These are phyloP conservation scores for Aspergillus ochraceus DNA, from an alignment of 2,329 filamentous ascomycete genomes.

Conservation along the genomic window DNA sequence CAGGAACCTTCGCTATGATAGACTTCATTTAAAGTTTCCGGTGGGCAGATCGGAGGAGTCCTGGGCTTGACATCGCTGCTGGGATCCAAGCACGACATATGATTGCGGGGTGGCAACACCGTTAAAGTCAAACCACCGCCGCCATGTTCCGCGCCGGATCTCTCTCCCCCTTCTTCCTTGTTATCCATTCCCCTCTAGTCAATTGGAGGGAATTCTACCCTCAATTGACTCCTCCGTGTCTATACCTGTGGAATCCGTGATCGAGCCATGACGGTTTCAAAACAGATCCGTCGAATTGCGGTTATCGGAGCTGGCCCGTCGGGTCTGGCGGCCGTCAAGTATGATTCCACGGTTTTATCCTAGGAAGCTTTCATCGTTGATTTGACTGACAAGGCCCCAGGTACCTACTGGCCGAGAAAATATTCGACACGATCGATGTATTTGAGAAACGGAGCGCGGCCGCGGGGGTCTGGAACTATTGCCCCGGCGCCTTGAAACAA, in stretches of 20 bases:
- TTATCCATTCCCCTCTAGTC: not conserved
- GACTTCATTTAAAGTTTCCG: too few species aligned
- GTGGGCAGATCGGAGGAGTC: not conserved
- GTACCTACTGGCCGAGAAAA: constrained; percentile 71
- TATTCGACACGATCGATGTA: constrained; percentile 69
- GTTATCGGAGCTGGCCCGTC: constrained; percentile 81
- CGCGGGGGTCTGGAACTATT: constrained; percentile 88
- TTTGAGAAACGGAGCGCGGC: constrained; percentile 78
- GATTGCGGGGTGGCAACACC: not conserved
- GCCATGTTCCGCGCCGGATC: not conserved
- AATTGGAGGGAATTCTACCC: not conserved
- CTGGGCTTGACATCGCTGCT: not conserved
- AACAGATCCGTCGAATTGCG: constrained; percentile 54
- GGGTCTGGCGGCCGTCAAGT: constrained; percentile 75
- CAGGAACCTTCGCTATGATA: too few species aligned
- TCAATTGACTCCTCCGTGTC: not conserved
- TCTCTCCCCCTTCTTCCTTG: not conserved
- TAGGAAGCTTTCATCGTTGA: not conserved
- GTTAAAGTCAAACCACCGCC: not conserved
- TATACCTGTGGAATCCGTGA: too few species aligned
- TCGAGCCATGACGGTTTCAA: constrained; percentile 21
- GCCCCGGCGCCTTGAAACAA: constrained; percentile 49
- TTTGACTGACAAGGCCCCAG: constrained; percentile 36
- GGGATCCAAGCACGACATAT: not conserved
- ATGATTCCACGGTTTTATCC: constrained; percentile 16